Evolutionary conservation across 2,329 filamentous ascomycete species (phyloP).

Genomic region (Pseudofabraea citricarpa): DNA sequence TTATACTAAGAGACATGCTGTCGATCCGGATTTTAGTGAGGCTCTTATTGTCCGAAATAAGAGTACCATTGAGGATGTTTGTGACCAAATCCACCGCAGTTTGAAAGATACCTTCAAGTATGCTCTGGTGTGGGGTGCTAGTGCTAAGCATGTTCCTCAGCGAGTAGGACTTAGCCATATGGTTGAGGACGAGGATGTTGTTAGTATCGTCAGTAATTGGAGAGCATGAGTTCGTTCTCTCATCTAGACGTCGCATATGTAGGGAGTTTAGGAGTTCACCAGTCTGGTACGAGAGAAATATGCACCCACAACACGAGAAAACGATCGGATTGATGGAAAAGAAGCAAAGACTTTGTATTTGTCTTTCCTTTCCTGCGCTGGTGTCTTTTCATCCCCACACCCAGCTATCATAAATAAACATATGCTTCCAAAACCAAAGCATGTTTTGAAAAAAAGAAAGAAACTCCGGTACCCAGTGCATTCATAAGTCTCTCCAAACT

Average conservation of each 20-base stretch:
- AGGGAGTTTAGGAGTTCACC: not conserved
- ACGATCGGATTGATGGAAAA: too few species aligned
- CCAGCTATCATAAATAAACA: too few species aligned
- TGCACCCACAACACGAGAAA: too few species aligned
- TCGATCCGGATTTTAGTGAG: conserved; percentile 84
- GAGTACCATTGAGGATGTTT: conserved; percentile 92
- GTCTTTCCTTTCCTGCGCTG: too few species aligned
- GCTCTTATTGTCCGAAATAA: conserved; percentile 88
- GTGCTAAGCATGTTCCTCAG: conserved; percentile 91
- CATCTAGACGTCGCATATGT: not conserved
- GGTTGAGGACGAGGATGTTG: conserved; percentile 67
- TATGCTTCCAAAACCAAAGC: too few species aligned
- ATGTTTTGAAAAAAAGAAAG: too few species aligned
- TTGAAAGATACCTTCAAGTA: conserved; percentile 99
- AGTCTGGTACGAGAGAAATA: too few species aligned
- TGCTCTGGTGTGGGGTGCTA: conserved; percentile 95
- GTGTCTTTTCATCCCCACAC: too few species aligned
- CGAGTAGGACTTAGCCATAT: conserved; percentile 80
- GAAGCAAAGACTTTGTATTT: too few species aligned
- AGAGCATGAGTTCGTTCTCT: conserved; percentile 53
- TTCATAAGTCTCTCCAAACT: too few species aligned
- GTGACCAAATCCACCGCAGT: conserved; percentile 87
- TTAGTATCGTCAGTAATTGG: conserved; percentile 62
- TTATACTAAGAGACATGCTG: conserved; percentile 94
- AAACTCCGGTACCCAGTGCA: too few species aligned